These are phyloP conservation scores for Obelidium mucronatum DNA, from an alignment of 192 early-diverging fungal species.

Conservation along the genomic window DNA sequence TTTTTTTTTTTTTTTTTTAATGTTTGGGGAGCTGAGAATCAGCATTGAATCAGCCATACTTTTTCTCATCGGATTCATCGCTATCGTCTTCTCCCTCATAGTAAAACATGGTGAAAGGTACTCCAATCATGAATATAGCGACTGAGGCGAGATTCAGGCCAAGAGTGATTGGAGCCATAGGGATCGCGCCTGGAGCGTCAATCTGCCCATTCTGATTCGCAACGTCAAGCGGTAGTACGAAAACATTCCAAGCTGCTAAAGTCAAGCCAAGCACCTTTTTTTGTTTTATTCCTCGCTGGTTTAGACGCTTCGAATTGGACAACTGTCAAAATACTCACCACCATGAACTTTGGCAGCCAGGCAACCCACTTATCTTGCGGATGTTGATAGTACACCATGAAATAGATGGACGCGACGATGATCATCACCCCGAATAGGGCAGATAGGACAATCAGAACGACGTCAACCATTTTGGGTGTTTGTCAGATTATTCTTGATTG, in stretches of 20 bases:
- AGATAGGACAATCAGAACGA: conserved; percentile 59
- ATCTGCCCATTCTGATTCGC: conserved; percentile 61
- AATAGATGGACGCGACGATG: conserved; percentile 61
- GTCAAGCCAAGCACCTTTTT: conserved; percentile 54
- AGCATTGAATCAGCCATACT: conserved; percentile 30
- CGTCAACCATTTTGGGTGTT: conserved; percentile 39
- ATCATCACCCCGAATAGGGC: conserved; percentile 64
- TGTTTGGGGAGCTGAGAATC: background rate
- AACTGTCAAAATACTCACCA: conserved; percentile 47
- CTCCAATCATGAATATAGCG: conserved; percentile 51
- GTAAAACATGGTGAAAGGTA: conserved; percentile 70
- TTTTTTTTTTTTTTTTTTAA: conserved; percentile 2
- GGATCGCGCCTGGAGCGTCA: conserved; percentile 47
- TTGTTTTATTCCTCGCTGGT: too few species aligned
- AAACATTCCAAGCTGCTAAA: conserved; percentile 61
- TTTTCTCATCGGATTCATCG: conserved; percentile 52
- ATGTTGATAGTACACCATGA: conserved; percentile 72
- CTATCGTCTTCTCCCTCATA: conserved; percentile 66
- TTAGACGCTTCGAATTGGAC: background rate
- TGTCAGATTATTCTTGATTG: too few species aligned
- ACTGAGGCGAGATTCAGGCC: conserved; percentile 59
- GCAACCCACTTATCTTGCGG: conserved; percentile 72
- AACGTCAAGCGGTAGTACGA: conserved; percentile 69
- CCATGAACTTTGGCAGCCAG: conserved; percentile 71
- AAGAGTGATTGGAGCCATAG: conserved; percentile 57